These are phyloP conservation scores for Albifimbria verrucaria DNA, from an alignment of 2,329 filamentous ascomycete genomes.

Conservation along the genomic window DNA sequence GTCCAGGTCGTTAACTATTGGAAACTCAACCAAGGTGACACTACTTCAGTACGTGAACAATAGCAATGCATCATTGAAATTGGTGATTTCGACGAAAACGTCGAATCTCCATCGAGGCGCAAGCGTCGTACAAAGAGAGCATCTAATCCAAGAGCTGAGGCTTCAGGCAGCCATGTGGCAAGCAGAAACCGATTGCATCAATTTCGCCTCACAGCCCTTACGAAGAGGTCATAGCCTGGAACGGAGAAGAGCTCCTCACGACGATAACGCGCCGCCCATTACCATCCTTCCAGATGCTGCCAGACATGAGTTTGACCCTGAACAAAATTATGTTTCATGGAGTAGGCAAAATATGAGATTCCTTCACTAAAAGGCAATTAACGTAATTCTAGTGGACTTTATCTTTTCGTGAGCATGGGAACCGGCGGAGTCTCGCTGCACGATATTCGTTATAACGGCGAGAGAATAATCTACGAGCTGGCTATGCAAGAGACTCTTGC, in stretches of 20 bases:
- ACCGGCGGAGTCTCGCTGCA: constrained; percentile 45
- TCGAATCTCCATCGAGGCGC: too few species aligned
- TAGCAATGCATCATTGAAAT: too few species aligned
- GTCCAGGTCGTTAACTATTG: too few species aligned
- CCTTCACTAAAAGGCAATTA: background rate
- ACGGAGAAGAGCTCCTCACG: constrained; percentile 19
- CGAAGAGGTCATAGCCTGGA: background rate
- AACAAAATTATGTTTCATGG: constrained; percentile 13
- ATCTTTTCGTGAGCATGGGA: constrained; percentile 47
- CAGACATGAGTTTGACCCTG: constrained; percentile 8
- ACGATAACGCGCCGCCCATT: constrained; percentile 8
- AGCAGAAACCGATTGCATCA: too few species aligned
- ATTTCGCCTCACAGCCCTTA: constrained; percentile 33
- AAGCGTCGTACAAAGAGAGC: too few species aligned
- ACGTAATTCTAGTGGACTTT: constrained; percentile 24
- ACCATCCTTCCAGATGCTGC: constrained; percentile 7
- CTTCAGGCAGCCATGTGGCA: constrained; percentile 43
- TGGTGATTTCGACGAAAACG: too few species aligned
- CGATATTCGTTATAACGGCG: constrained; percentile 49
- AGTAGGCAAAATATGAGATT: too few species aligned
- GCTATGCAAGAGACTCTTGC: constrained; percentile 50
- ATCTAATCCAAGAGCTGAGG: too few species aligned
- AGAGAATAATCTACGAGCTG: constrained; percentile 51
- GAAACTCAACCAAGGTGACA: too few species aligned
- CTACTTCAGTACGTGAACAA: too few species aligned